Evolutionary conservation across 1,284 basidiomycete species (phyloP).

Genomic region (Inonotus hispidus): DNA sequence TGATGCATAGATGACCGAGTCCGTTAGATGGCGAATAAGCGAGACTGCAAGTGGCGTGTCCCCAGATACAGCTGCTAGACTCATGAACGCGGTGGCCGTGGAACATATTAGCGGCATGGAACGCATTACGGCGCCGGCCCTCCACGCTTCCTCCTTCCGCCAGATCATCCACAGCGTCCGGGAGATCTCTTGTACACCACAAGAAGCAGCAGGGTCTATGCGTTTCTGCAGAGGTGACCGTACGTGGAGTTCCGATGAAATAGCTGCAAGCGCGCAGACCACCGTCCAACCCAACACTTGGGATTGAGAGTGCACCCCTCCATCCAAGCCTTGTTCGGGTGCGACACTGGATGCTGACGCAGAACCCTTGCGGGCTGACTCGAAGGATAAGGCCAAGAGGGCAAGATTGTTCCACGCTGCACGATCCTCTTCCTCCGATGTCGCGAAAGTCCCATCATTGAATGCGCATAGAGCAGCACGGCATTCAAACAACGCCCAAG

Average conservation of each 20-base stretch:
- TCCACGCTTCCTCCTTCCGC: conserved; percentile 16
- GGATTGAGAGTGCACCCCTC: conserved; percentile 20
- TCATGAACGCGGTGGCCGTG: conserved; percentile 42
- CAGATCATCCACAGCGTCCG: conserved; percentile 17
- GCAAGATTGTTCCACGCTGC: conserved; percentile 16
- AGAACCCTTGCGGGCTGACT: not conserved
- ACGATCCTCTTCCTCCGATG: conserved; percentile 7
- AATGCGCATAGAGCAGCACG: conserved; percentile 13
- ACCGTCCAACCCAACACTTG: conserved; percentile 26
- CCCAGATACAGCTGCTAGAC: conserved; percentile 31
- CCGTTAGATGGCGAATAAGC: conserved; percentile 13
- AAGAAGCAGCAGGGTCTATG: not conserved
- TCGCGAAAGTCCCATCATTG: conserved; percentile 12
- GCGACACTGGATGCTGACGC: conserved; percentile 10
- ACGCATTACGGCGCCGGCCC: conserved; percentile 18
- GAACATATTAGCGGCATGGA: conserved; percentile 28
- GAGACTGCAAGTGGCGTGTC: conserved; percentile 8
- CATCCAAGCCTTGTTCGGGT: conserved; percentile 25
- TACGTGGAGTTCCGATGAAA: conserved; percentile 21
- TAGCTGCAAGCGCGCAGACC: conserved; percentile 24
- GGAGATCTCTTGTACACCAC: conserved; percentile 8
- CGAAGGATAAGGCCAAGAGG: conserved; percentile 15
- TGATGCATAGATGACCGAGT: conserved; percentile 10
- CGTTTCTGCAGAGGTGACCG: not conserved
- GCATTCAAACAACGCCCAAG: conserved; percentile 14